These are phyloP conservation scores for Boletellus emodensis DNA, from an alignment of 768 basidiomycete species.

Conservation along the genomic window DNA sequence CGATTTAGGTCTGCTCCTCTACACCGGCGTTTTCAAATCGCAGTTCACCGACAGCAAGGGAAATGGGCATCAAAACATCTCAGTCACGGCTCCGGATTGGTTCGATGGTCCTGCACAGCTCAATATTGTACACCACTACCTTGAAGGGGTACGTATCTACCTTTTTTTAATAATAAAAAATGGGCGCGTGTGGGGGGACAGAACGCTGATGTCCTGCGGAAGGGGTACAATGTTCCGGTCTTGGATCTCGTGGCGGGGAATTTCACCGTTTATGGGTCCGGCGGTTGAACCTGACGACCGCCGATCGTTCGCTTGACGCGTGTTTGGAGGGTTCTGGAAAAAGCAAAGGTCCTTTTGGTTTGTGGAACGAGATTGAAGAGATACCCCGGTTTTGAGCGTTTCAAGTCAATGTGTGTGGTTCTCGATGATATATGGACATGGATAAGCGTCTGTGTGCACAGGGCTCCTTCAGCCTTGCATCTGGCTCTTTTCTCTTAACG, in stretches of 20 bases:
- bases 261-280: fast-evolving
- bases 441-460: no score
- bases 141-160: conserved; percentile 2
- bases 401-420: no score
- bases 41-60: background rate
- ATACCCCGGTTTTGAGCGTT: no score
- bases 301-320: no score
- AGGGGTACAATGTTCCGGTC: background rate
- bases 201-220: background rate
- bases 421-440: no score
- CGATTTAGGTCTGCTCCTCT: background rate
- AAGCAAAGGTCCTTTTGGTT: no score
- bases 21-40: background rate
- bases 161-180: no score
- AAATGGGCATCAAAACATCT: background rate
- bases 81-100: background rate
- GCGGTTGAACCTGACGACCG: background rate
- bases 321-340: no score
- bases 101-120: background rate
- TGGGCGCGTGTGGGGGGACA: background rate
- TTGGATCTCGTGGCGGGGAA: background rate
- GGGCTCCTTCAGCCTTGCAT: no score
- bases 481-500: no score
- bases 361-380: no score
- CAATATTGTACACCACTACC: background rate